Evolutionary conservation across 2,329 filamentous ascomycete genomes (phyloP), one percentile per base, ranked within the genome.

Genomic region (Aspergillus sp.): DNA sequence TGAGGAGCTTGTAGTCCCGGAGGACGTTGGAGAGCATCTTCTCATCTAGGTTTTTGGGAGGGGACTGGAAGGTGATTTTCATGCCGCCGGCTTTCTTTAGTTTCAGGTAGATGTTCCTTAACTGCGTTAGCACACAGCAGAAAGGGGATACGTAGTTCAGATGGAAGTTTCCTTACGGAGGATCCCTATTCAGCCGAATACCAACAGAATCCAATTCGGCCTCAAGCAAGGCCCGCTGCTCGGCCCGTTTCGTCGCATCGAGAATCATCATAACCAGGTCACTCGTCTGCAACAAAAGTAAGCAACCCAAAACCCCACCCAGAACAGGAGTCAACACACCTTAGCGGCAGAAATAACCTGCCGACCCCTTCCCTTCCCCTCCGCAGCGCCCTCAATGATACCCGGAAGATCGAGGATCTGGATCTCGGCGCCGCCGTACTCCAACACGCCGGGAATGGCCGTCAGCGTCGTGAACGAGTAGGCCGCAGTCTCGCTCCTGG

Each of bases 21-120:
- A 98, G 72, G 54, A 98, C 95, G 67, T 94, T 95, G 71, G 81
- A 93, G 38, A 98, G 72, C 84, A 98, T 94, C 67, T 93, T 95
- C 61, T 98, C 89, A 61, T 98, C 91, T 37, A 98, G 69, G 39
- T 82, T 67, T 61, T 96, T 96, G 3, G 91, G 89, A 2, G 91
- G 82, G 4, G 77, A 66, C 52, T 86, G 80, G 64, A 98, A 98
- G 11, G 84, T 96, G 56, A 98, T 95, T 64, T 98, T 98, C 85
- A 98, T 91, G 39, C 93, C 91, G 35, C 91, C 91, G 0, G 89
- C 86, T 56, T 91, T 94, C 63, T 98, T 98, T 15, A 71, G 71
- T 63, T 98, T 98, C 36, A 98, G 75, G 57, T 96, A 96, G 61
- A 98, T 96, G 60, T 98, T 98, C 20, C 83, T 89, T 29, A 13